Percentiles rank a stretch among this genome's conserved stretches.
Evolutionary conservation across 129 eudicot species (phyloP).

Genomic region (Gnaphalium uliginosum): DNA sequence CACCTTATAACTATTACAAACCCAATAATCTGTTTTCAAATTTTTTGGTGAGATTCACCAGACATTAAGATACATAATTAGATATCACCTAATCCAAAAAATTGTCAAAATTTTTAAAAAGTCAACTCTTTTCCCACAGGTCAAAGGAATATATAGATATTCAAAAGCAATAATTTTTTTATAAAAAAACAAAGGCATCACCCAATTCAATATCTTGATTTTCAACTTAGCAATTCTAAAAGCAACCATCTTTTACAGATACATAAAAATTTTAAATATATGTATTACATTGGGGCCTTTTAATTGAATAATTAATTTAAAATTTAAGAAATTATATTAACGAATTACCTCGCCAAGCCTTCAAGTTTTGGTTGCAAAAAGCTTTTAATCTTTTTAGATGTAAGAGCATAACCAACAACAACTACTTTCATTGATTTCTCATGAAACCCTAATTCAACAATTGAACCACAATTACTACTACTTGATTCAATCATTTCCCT

Average conservation of each 20-base stretch:
- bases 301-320: too few relatives aligned
- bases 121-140: background rate
- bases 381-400: constrained; percentile 88
- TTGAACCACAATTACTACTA: constrained; percentile 17
- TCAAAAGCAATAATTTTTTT: background rate
- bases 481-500: constrained; percentile 35
- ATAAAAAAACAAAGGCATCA: background rate
- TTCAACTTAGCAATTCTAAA: background rate
- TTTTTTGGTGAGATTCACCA: background rate
- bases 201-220: background rate
- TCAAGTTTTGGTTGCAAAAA: constrained; percentile 89
- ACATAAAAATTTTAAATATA: background rate
- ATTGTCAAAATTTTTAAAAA: too few relatives aligned
- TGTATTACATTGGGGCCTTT: too few relatives aligned
- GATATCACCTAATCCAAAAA: background rate
- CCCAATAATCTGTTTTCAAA: background rate
- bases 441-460: constrained; percentile 48
- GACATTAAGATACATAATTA: background rate
- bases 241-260: background rate
- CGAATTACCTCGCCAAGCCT: constrained; percentile 76
- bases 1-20: background rate
- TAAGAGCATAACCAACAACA: constrained; percentile 91
- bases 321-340: too few relatives aligned
- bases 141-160: background rate
- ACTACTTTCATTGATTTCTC: constrained; percentile 56